These are phyloP conservation scores for Fonsecaea erecta DNA, from an alignment of 2,329 filamentous ascomycete species.

Conservation along the genomic window DNA sequence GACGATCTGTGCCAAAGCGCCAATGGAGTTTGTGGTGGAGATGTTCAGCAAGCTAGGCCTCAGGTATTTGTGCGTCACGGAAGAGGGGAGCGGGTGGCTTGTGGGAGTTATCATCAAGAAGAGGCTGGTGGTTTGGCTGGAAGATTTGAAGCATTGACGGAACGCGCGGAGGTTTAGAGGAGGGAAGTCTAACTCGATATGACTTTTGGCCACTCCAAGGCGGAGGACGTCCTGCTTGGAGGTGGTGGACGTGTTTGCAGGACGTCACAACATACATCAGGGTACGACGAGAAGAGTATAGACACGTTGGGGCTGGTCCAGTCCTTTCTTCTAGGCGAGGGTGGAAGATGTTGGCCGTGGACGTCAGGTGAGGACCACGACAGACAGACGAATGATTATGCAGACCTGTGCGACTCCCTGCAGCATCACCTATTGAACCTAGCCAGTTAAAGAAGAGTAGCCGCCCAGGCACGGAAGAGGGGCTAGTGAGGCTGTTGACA, in stretches of 20 bases:
- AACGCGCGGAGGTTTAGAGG: not conserved
- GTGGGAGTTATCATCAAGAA: slow-evolving; percentile 65
- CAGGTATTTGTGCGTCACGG: slow-evolving; percentile 58
- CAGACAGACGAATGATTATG: not conserved
- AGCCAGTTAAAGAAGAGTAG: not conserved
- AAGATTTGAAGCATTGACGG: slow-evolving; percentile 44
- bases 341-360: not conserved
- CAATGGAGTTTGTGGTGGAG: slow-evolving; percentile 64
- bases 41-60: slow-evolving; percentile 64
- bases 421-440: not conserved
- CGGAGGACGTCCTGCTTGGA: not conserved
- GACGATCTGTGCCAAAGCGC: slow-evolving; percentile 56
- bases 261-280: not conserved
- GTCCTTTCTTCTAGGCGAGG: not conserved
- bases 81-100: slow-evolving; percentile 57
- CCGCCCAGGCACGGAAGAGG: not conserved
- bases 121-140: slow-evolving; percentile 59
- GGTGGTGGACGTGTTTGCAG: not conserved
- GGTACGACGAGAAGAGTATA: not conserved
- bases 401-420: not conserved
- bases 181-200: not conserved
- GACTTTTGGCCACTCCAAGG: not conserved
- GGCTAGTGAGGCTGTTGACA: too few relatives aligned
- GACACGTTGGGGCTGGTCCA: not conserved
- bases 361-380: not conserved